Percentiles rank a stretch among this genome's conserved stretches.
These are phyloP conservation scores for Penicillium cinerascens DNA, from an alignment of 495 filamentous ascomycete species.

Conservation along the genomic window DNA sequence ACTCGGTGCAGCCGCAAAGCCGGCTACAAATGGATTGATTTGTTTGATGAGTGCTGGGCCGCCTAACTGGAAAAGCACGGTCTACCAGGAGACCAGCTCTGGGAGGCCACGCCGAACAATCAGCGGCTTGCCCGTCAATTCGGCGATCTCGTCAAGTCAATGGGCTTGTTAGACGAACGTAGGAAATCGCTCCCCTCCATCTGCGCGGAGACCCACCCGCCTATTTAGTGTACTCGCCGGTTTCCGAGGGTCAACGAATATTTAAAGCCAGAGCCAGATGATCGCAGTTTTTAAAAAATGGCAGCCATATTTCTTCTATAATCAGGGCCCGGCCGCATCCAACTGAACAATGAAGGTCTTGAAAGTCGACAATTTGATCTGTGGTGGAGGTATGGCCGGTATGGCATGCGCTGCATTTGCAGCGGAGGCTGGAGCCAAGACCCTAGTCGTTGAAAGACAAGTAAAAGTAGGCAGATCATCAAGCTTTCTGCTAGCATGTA, in stretches of 20 bases:
- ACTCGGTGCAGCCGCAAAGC: slow-evolving; percentile 29
- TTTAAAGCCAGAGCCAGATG: background rate
- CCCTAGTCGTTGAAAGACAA: slow-evolving; percentile 26
- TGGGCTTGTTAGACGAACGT: no score
- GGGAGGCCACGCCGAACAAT: slow-evolving; percentile 29
- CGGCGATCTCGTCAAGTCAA: slow-evolving; percentile 24
- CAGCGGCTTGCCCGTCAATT: slow-evolving; percentile 26
- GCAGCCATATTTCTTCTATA: no score
- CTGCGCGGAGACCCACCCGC: slow-evolving; percentile 30
- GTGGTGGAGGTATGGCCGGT: slow-evolving; percentile 31
- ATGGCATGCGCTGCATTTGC: slow-evolving; percentile 28
- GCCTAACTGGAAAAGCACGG: slow-evolving; percentile 29
- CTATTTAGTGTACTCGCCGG: slow-evolving; percentile 12
- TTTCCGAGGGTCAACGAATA: background rate
- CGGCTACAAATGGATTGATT: slow-evolving; percentile 33
- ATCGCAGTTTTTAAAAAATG: no score
- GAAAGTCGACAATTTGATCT: slow-evolving; percentile 24
- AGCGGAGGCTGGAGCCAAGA: slow-evolving; percentile 19
- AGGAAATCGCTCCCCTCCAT: no score
- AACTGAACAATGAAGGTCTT: slow-evolving; percentile 14
- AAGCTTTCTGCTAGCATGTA: slow-evolving; percentile 27
- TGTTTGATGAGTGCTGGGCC: slow-evolving; percentile 40
- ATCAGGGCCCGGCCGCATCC: no score
- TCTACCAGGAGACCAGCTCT: slow-evolving; percentile 21
- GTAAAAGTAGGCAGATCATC: slow-evolving; percentile 20